A percentile compares a stretch with the other conserved stretches of the same genome.
Evolutionary conservation across 306 rosid species (phyloP).

Genomic region (Begonia peltatifolia): DNA sequence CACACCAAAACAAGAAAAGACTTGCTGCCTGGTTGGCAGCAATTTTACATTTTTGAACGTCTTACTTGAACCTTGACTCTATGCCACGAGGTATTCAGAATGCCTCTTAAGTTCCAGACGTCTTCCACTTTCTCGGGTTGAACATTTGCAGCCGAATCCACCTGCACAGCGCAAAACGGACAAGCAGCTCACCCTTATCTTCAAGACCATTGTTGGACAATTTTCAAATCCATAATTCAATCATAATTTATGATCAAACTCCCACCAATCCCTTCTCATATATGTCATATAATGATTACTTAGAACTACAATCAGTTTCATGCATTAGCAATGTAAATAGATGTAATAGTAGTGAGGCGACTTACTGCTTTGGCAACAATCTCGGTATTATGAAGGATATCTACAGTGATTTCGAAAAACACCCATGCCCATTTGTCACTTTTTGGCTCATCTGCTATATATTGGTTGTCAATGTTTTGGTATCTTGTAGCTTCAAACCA

Average conservation of each 20-base stretch:
- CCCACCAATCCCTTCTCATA: too few relatives aligned
- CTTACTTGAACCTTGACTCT: slow-evolving; percentile 59
- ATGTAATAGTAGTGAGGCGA: not conserved
- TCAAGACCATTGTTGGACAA: too few relatives aligned
- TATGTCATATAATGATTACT: too few relatives aligned
- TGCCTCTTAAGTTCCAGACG: slow-evolving; percentile 87
- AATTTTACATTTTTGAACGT: slow-evolving; percentile 43
- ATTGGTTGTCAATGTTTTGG: slow-evolving; percentile 45
- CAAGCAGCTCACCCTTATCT: too few relatives aligned
- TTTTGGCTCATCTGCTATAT: slow-evolving; percentile 37
- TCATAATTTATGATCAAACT: too few relatives aligned
- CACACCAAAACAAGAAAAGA: too few relatives aligned
- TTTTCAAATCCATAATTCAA: too few relatives aligned
- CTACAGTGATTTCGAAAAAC: slow-evolving; percentile 51
- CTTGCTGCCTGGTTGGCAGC: too few relatives aligned
- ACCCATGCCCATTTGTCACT: slow-evolving; percentile 99
- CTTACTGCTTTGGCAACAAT: slow-evolving; percentile 87
- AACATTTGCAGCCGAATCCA: slow-evolving; percentile 78
- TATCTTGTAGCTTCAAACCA: slow-evolving; percentile 69
- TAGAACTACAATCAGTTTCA: too few relatives aligned
- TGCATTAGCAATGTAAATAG: too few relatives aligned
- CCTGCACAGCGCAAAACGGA: slow-evolving; percentile 24
- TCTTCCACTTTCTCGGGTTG: slow-evolving; percentile 81
- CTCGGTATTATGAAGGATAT: slow-evolving; percentile 44
- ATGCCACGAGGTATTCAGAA: slow-evolving; percentile 89